Conservation (phyloP, 305 asterid genomes). For the Fraxinus angustifolia region DNA sequence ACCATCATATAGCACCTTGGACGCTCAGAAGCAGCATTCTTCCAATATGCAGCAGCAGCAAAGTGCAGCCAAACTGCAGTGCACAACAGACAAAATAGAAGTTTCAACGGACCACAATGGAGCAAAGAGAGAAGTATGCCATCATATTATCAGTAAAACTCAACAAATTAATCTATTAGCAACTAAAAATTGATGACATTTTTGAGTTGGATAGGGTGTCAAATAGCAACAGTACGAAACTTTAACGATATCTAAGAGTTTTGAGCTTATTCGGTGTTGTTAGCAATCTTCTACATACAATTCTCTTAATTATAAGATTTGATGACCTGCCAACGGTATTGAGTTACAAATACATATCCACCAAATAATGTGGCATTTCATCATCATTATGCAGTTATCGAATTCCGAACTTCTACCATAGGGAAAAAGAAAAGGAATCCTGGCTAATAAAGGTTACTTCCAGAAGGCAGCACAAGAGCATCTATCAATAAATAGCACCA, state of each 20-base stretch:
- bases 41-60: conserved; percentile 35
- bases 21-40: conserved; percentile 32
- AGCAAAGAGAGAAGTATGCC: neutral
- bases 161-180: neutral
- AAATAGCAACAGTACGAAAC: neutral
- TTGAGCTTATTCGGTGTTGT: neutral
- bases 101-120: neutral
- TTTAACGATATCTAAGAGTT: neutral
- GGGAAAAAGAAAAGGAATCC: neutral
- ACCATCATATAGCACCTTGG: neutral
- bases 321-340: neutral
- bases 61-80: conserved; percentile 36
- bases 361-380: neutral
- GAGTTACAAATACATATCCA: neutral
- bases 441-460: neutral
- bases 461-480: neutral
- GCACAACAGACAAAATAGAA: conserved; percentile 6
- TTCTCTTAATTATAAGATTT: neutral
- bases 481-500: neutral
- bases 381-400: neutral
- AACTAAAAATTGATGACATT: neutral
- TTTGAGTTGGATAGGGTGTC: neutral
- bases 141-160: neutral
- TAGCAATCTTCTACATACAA: neutral
- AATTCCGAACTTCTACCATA: neutral